A percentile compares a stretch with the other conserved stretches of the same genome.
Evolutionary conservation across 306 rosid genomes (phyloP).

Genomic region (Ochetophila trinervis): DNA sequence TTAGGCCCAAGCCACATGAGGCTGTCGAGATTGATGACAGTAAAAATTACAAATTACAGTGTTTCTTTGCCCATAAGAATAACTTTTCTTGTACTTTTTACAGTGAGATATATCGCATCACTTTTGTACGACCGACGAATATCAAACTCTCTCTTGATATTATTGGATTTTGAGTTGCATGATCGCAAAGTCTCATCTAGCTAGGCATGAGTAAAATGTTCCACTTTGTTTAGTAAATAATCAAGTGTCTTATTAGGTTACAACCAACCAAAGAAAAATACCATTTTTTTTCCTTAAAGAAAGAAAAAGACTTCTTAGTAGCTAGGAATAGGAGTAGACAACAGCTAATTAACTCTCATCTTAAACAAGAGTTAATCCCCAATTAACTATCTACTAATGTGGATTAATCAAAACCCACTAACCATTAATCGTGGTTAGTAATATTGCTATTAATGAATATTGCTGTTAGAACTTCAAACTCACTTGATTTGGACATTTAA

Average conservation of each 20-base stretch:
- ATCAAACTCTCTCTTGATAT: not conserved
- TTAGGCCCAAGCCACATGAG: slow-evolving; percentile 34
- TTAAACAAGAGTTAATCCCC: not conserved
- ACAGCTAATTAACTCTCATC: not conserved
- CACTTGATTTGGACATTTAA: slow-evolving; percentile 22
- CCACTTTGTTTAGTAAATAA: too few relatives aligned
- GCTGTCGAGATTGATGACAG: slow-evolving; percentile 23
- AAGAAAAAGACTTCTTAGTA: too few relatives aligned
- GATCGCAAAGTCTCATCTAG: not conserved
- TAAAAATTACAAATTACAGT: slow-evolving; percentile 8
- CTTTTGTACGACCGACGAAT: not conserved
- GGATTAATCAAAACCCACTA: slow-evolving; percentile 11
- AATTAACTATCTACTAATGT: not conserved
- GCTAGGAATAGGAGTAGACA: too few relatives aligned
- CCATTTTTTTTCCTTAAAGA: too few relatives aligned
- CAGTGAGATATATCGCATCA: not conserved
- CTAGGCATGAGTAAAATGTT: not conserved
- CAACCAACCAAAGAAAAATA: too few relatives aligned
- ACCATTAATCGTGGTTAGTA: slow-evolving; percentile 6
- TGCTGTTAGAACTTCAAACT: not conserved
- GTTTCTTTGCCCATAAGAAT: not conserved
- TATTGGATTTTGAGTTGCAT: not conserved
- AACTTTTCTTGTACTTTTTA: not conserved
- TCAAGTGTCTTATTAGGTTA: too few relatives aligned
- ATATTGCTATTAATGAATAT: not conserved